phyloP scores from a whole-genome alignment of 306 rosid species.

The Alnus rubra region DNA sequence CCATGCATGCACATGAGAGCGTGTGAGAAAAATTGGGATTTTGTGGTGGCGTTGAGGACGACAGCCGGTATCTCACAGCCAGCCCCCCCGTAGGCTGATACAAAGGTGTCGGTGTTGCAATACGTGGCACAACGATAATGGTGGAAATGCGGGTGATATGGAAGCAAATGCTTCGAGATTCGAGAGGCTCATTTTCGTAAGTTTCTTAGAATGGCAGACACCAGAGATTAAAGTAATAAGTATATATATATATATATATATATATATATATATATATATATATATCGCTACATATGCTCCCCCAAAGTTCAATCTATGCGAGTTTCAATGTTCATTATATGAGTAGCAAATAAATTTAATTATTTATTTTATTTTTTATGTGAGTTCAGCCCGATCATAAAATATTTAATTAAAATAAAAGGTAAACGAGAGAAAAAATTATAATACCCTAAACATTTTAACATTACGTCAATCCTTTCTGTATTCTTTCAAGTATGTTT shows the following conservation, averaged over 20 bases:
- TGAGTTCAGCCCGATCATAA: no score
- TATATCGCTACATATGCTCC: conserved; percentile 25
- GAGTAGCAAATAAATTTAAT: no score
- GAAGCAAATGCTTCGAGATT: conserved; percentile 80
- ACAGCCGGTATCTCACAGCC: conserved; percentile 13
- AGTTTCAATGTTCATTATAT: neutral
- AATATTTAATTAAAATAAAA: no score
- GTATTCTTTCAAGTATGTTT: no score
- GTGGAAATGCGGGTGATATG: conserved; percentile 43
- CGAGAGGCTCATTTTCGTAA: conserved; percentile 41
- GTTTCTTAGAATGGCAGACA: conserved; percentile 58
- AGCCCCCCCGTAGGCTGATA: conserved; percentile 43
- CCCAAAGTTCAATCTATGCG: conserved; percentile 9
- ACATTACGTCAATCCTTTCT: no score
- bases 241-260: no score
- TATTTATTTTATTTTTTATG: no score
- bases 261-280: neutral
- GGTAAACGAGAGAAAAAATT: no score
- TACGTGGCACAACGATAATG: conserved; percentile 52
- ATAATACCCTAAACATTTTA: no score
- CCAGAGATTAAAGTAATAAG: neutral
- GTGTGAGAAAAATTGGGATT: conserved; percentile 22
- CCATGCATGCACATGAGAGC: conserved; percentile 50
- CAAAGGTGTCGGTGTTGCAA: conserved; percentile 60
- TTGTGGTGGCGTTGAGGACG: conserved; percentile 25